Evolutionary conservation across 768 basidiomycete genomes (phyloP).

Genomic region (Hygrophorus pudorinus): DNA sequence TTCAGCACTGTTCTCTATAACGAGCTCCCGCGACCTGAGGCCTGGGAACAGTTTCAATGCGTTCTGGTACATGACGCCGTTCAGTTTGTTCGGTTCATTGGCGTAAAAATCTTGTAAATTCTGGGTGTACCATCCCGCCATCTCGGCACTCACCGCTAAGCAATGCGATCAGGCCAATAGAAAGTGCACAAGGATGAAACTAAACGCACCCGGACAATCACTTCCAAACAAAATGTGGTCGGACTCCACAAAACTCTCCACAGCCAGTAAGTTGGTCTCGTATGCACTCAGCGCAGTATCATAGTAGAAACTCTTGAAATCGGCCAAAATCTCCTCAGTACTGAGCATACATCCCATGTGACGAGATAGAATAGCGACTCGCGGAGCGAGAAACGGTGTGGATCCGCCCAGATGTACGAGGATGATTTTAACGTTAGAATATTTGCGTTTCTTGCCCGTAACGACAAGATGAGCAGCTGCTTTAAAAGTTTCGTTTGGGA

Average conservation of each 20-base stretch:
- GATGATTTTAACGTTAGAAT: constrained; percentile 48
- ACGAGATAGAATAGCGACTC: constrained; percentile 55
- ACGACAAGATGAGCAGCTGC: constrained; percentile 73
- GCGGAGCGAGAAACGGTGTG: constrained; percentile 52
- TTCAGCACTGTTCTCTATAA: neutral
- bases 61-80: constrained; percentile 37
- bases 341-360: constrained; percentile 63
- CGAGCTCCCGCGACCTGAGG: constrained; percentile 10
- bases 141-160: constrained; percentile 51
- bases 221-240: constrained; percentile 61
- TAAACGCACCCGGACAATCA: constrained; percentile 59
- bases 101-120: constrained; percentile 42
- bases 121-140: constrained; percentile 51
- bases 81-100: constrained; percentile 27
- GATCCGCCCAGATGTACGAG: constrained; percentile 71
- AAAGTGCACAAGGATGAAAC: neutral
- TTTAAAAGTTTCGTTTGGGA: constrained; percentile 77
- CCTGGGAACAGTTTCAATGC: constrained; percentile 40
- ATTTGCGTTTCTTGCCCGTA: constrained; percentile 55
- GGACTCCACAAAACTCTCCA: constrained; percentile 38
- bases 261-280: constrained; percentile 37
- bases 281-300: constrained; percentile 62
- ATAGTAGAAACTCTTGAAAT: constrained; percentile 65
- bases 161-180: neutral
- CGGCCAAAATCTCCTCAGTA: constrained; percentile 54